A percentile compares a stretch with the other conserved stretches of the same genome.
These are phyloP conservation scores for Toxoplasma gondii DNA, from an alignment of 169 alveolate genomes.

Conservation along the genomic window DNA sequence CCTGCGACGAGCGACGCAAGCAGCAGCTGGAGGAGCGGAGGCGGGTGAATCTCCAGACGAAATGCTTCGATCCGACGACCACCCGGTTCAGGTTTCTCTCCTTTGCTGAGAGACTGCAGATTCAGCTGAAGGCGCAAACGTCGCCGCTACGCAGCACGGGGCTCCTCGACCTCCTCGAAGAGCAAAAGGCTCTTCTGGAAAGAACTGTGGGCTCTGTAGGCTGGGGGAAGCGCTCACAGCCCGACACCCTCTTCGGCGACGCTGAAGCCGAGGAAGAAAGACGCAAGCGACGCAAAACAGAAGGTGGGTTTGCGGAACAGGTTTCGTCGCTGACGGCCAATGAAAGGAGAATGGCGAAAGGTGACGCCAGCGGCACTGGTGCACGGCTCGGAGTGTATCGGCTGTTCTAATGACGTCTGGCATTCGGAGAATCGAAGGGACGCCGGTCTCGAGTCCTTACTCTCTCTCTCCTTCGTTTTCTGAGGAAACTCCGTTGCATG, in stretches of 20 bases:
- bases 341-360: not conserved
- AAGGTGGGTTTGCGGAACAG: not conserved
- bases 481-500: no score
- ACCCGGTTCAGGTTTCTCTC: not conserved
- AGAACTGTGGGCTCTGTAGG: not conserved
- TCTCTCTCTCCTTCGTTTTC: no score
- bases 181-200: not conserved
- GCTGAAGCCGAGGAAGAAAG: not conserved
- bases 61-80: slow-evolving; percentile 9
- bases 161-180: not conserved
- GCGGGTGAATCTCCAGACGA: slow-evolving; percentile 7
- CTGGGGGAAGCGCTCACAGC: not conserved
- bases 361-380: no score
- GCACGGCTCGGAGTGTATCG: no score
- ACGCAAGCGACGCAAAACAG: not conserved
- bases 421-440: no score
- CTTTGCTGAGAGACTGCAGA: not conserved
- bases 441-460: no score
- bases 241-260: not conserved
- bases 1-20: not conserved
- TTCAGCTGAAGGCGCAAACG: not conserved
- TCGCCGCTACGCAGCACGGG: slow-evolving; percentile 9
- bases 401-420: no score
- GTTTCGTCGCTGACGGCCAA: not conserved
- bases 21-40: not conserved